Base-by-base conservation (phyloP, 108 stramenopile genomes). In the Poteriospumella lacustris region DNA sequence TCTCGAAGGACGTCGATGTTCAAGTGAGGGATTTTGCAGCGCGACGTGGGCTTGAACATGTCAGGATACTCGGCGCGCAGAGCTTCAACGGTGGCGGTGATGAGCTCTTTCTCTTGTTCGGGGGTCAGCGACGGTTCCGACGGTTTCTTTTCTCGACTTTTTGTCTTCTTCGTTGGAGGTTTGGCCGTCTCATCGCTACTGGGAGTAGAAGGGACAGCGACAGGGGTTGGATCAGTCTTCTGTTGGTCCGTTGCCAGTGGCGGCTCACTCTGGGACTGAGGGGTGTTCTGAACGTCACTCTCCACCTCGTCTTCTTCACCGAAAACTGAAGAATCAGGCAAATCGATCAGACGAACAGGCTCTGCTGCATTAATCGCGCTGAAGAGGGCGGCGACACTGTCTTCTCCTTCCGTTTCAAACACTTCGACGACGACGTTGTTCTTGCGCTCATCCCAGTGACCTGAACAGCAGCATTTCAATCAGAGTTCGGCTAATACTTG, bases 311-410 rank as follows among this genome's bases (percentile, higher is more conserved):
- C 19, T 56, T 24, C 15, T 56, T 56, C 19, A 56, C 52, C 19
- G 24, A 24, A 24, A 56, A 3, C 86, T 87, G 3, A 88, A n/a
- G n/a, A n/a, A n/a, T n/a, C 89, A 0, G 91, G 91, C 58, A 92
- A 38, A 76, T 94, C 93, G 2, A 94, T 80, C 39, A 89, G 80
- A 44, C 88, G 87, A 43, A 92, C 86, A 0, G 93, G 93, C 84
- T 92, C 90, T 0, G 91, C 90, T 76, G 90, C 90, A 80, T 94
- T 94, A 68, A 94, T 90, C 85, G 92, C 93, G 52, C 87, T 76
- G 76, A 94, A 94, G 43, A 94, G 91, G 44, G 87, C 83, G n/a
- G 58, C 34, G 5, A 82, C 85, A 3, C 82, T 42, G 36, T 42
- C 31, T 38, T 75, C 68, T 42, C 39, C 69, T 5, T 36, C 40